Percentiles rank a stretch among this genome's conserved stretches.
Evolutionary conservation across 495 filamentous ascomycete genomes (phyloP).

Genomic region (Aspergillus homomorphus): DNA sequence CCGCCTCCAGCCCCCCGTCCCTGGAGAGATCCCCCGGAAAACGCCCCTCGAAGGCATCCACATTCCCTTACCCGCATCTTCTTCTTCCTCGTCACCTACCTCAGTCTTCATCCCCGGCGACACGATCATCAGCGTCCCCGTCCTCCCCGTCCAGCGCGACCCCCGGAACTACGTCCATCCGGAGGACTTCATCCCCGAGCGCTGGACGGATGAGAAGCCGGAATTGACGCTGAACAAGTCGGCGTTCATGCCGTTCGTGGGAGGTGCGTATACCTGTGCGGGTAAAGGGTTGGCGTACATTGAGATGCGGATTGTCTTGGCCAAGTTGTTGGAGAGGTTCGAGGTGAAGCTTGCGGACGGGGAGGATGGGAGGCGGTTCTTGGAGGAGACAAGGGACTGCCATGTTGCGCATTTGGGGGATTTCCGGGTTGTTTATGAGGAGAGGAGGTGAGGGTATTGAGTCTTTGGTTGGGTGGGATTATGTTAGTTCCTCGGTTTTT

Average conservation of each 20-base stretch:
- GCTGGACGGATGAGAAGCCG: not conserved
- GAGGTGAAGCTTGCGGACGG: not conserved
- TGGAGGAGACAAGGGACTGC: not conserved
- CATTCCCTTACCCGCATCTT: not conserved
- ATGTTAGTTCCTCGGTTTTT: no score
- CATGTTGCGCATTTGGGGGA: conserved; percentile 1
- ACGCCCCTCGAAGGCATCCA: not conserved
- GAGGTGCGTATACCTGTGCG: not conserved
- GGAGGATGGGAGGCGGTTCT: not conserved
- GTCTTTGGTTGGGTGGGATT: not conserved
- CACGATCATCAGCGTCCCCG: not conserved
- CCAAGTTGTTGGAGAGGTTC: not conserved
- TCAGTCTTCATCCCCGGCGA: not conserved
- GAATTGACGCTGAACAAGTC: not conserved
- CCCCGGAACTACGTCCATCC: not conserved
- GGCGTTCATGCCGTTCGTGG: not conserved
- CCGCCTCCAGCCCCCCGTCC: not conserved
- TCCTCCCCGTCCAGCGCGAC: not conserved
- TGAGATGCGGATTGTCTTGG: conserved; percentile 1
- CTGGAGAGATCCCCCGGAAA: not conserved
- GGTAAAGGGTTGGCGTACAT: not conserved
- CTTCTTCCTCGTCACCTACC: not conserved
- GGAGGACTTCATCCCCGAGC: not conserved
- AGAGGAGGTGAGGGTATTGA: not conserved
- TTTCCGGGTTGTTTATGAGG: not conserved